Evolutionary conservation across 257 asterid species (phyloP), one percentile per base, ranked within the genome.

Genomic region (Eustoma russellianum): DNA sequence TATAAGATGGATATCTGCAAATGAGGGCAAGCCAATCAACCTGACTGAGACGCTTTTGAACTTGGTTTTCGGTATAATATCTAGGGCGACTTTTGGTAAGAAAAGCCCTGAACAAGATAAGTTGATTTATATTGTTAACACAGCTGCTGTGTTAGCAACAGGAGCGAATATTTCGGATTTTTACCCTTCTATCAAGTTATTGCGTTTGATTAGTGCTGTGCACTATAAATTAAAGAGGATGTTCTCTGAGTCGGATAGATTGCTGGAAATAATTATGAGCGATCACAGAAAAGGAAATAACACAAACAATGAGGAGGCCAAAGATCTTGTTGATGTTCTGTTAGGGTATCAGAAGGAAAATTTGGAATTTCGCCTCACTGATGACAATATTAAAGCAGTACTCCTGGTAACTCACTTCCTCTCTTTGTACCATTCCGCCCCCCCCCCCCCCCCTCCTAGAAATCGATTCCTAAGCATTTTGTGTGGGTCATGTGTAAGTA

Each of bases 321-420:
- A 30, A 38, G 76, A 70, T 52, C 30, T 66, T 30, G 62, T 66
- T 17, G 73, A 71, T 43, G 70, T 66, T 52, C 51, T 71, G 17
- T 10, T 66, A 5, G 61, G 59, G 46, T 12, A 66, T 43, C 45
- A 66, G 46, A 18, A 52, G 5, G 49, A 19, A 5, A 46, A 63
- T 19, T 48, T 14, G 7, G 65, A 17, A 40, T 53, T 55, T 55
- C 60, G 50, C 3, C 14, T 65, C 3, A 43, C 64, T 5, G 28
- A 40, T 7, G 43, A 38, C 15, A 63, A 66, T 53, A 52, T 71
- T 38, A 71, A 66, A 35, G 69, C 72, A 9, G 55, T 62, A 5
- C 34, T 66, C 7, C 16, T 43, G 38, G 66, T 63, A 35, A 35
- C 43, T 24, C 30, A 24, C 30, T 24, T 24, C 43, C 9, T 38